phyloP scores from a whole-genome alignment of 129 eudicot species.

The Pseudognaphalium luteoalbum region DNA sequence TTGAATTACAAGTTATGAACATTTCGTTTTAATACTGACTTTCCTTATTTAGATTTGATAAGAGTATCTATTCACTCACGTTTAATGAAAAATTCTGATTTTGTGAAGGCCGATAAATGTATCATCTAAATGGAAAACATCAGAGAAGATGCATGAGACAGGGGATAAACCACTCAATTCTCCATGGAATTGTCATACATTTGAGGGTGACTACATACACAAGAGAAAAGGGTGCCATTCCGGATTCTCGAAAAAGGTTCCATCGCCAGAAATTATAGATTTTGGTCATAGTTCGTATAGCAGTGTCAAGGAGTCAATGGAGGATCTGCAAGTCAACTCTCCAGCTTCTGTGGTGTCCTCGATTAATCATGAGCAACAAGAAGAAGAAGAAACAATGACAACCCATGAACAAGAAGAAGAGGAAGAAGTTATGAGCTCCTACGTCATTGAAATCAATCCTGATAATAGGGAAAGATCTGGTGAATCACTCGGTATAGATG shows the following conservation, averaged over 20 bases:
- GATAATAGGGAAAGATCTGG: slow-evolving; percentile 30
- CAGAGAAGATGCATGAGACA: slow-evolving; percentile 41
- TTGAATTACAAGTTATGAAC: too few relatives aligned
- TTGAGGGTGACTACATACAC: slow-evolving; percentile 33
- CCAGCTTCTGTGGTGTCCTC: slow-evolving; percentile 69
- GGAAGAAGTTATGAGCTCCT: slow-evolving; percentile 67
- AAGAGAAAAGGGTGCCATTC: slow-evolving; percentile 39
- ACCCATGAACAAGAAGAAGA: slow-evolving; percentile 22
- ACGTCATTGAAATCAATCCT: slow-evolving; percentile 65
- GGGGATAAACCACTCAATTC: slow-evolving; percentile 26
- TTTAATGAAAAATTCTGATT: background rate
- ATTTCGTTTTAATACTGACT: too few relatives aligned
- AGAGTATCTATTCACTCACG: background rate
- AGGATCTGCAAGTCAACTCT: slow-evolving; percentile 61
- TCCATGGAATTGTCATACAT: slow-evolving; percentile 33
- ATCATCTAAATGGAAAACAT: slow-evolving; percentile 48
- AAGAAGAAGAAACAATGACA: slow-evolving; percentile 15
- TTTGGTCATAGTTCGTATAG: slow-evolving; percentile 43
- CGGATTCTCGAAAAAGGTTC: slow-evolving; percentile 41
- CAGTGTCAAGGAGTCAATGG: slow-evolving; percentile 41
- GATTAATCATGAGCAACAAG: slow-evolving; percentile 32
- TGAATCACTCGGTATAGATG: slow-evolving; percentile 62
- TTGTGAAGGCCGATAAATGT: slow-evolving; percentile 67
- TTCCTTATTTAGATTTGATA: too few relatives aligned
- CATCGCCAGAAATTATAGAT: slow-evolving; percentile 64